Percentiles rank a stretch among this genome's conserved stretches.
These are phyloP conservation scores for Leishmania lainsoni DNA, from an alignment of 208 protist genomes.

Conservation along the genomic window DNA sequence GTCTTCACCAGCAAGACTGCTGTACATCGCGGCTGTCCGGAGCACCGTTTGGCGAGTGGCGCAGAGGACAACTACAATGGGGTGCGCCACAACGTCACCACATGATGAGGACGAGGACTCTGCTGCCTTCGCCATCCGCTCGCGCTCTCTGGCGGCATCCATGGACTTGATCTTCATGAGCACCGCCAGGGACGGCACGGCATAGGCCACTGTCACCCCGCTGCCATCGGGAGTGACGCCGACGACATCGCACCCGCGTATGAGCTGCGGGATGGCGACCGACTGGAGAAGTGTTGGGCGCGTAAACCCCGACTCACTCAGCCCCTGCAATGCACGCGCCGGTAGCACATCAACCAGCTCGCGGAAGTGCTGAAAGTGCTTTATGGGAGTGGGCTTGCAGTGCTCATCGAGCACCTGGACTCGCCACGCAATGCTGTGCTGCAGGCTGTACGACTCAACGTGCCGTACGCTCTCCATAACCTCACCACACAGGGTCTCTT, in stretches of 20 bases:
- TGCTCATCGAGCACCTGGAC: slow-evolving; percentile 71
- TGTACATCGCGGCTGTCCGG: slow-evolving; percentile 95
- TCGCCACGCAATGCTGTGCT: slow-evolving; percentile 37
- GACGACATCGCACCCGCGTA: slow-evolving; percentile 92
- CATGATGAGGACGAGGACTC: neutral
- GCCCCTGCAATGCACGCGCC: slow-evolving; percentile 35
- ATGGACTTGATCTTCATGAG: slow-evolving; percentile 21
- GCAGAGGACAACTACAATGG: slow-evolving; percentile 95
- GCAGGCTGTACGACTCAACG: slow-evolving; percentile 39
- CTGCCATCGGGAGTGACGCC: slow-evolving; percentile 94
- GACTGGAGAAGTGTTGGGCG: slow-evolving; percentile 86
- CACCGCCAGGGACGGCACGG: slow-evolving; percentile 86
- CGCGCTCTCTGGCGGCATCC: neutral
- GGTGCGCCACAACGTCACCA: slow-evolving; percentile 30
- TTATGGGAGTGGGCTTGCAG: slow-evolving; percentile 28
- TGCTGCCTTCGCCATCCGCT: neutral
- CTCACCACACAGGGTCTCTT: slow-evolving; percentile 41
- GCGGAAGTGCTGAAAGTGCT: slow-evolving; percentile 49
- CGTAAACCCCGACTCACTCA: slow-evolving; percentile 45
- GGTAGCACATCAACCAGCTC: slow-evolving; percentile 56
- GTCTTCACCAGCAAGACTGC: slow-evolving; percentile 50
- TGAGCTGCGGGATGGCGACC: slow-evolving; percentile 75
- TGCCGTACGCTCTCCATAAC: slow-evolving; percentile 47
- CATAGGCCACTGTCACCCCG: slow-evolving; percentile 97
- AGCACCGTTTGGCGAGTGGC: slow-evolving; percentile 96